phyloP scores from a whole-genome alignment of 345 rosid species.

The Heritiera littoralis region DNA sequence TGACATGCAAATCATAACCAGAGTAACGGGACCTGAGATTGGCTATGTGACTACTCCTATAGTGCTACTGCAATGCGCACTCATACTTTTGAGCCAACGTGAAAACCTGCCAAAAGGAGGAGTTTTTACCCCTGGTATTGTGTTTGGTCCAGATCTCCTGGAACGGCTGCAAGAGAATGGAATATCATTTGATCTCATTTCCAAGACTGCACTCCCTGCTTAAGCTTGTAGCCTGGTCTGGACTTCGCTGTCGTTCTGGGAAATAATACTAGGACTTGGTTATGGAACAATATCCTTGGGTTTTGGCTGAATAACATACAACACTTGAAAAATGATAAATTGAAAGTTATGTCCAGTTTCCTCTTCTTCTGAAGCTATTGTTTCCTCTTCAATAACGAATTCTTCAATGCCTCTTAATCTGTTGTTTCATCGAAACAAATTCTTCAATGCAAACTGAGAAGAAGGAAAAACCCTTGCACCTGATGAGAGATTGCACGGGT shows the following conservation, averaged over 20 bases:
- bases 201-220: constrained; percentile 43
- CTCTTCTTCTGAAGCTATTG: too few relatives aligned
- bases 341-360: not conserved
- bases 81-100: constrained; percentile 56
- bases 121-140: constrained; percentile 71
- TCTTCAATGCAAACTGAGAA: not conserved
- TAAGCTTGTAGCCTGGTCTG: constrained; percentile 17
- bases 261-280: not conserved
- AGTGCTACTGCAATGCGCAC: constrained; percentile 65
- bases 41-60: constrained; percentile 84
- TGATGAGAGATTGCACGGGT: too few relatives aligned
- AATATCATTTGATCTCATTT: constrained; percentile 70
- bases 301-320: not conserved
- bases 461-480: too few relatives aligned
- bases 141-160: constrained; percentile 77
- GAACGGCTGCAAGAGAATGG: constrained; percentile 71
- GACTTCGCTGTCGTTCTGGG: not conserved
- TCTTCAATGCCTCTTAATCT: not conserved
- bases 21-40: constrained; percentile 82
- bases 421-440: not conserved
- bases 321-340: not conserved
- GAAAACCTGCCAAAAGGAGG: constrained; percentile 71
- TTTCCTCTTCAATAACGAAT: not conserved
- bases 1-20: constrained; percentile 67
- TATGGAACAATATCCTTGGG: not conserved